Base-by-base conservation (phyloP, 306 rosid species). In the Quercus suber region DNA sequence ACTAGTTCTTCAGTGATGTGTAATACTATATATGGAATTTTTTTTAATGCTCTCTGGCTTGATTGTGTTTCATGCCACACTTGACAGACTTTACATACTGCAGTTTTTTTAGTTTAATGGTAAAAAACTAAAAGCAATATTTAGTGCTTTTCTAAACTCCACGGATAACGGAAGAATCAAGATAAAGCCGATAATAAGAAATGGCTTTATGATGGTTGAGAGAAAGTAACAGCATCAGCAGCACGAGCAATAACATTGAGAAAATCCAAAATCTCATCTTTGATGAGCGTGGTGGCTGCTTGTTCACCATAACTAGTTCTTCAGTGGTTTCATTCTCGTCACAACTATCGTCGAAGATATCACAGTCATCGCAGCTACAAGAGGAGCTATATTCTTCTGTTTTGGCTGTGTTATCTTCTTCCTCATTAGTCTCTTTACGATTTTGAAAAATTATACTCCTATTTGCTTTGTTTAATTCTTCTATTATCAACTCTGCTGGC, bases 11-110 rank as follows among this genome's bases (percentile, higher is more conserved):
- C 64, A 33, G 67, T 35, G 5, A 37, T 65, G 23, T 23, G 23
- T 23, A 0, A 23, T 23, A 23, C 23, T 23, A 23, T 37, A 37
- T 37, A 37, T 37, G 78, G 79, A 89, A 92, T 63, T 97, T 94
- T 79, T 23, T 23, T 91, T 37, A 37, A 37, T 7, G 2, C 11
- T 37, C 43, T 37, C 43, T 7, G 43, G 43, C 43, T 37, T 37
- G 43, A 37, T 37, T 37, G 43, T 37, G 43, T 10, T 37, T 37
- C 43, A 37, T 37, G 43, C 43, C 43, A 37, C 43, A 7, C 43
- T 37, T 7, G 43, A 37, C 43, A 37, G 43, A 6, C 43, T 37
- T 37, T 37, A 37, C 10, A 37, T 37, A 6, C 43, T 7, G 43
- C 43, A 37, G 43, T 37, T 6, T 23, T 25, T 31, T 41, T 41